Base-by-base conservation (phyloP, 495 filamentous ascomycete species). In the Lichenothelia convexa region DNA sequence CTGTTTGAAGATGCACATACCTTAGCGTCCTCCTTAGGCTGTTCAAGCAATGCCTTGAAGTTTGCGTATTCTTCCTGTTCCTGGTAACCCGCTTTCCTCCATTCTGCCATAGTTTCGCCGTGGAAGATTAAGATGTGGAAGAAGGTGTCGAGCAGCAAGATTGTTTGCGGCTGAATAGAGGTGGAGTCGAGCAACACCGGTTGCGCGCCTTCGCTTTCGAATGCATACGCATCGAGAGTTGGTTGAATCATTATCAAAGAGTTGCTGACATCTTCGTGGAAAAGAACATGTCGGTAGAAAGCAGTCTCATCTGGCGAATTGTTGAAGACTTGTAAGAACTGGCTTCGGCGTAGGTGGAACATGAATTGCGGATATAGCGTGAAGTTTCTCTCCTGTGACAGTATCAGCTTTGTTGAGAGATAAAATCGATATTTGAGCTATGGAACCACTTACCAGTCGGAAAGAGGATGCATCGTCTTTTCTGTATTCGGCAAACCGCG, bases 311-410 rank as follows among this genome's bases (percentile, higher is more conserved):
- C 91, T 9, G 91, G 91, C 0, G 86, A 94, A 59, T 94, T 95
- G 63, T 99, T 99, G 67, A 99, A 99, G 33, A 99, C 86, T 52
- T 99, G 91, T 47, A 99, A 61, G 63, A 99, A 99, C 57, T 99
- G 91, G 50, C 80, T 91, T 52, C 91, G 73, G 36, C 91, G 78
- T 41, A 99, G 67, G 55, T 99, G 91, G 67, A 95, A 99, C 91
- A 99, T 95, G 62, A 99, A 99, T 59, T 99, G 91, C 21, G 91
- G 91, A 48, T 99, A 99, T 15, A 99, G 70, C 0, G 89, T 93
- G 51, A 99, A 95, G 63, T 99, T 95, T 73, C 94, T 94, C 54
- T 99, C 91, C n/a, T n/a, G n/a, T n/a, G n/a, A n/a, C n/a, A n/a
- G n/a, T n/a, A n/a, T n/a, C n/a, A n/a, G n/a, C n/a, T n/a, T n/a